Base-by-base conservation (phyloP, 768 basidiomycete genomes). In the Gymnopilus junonius region DNA sequence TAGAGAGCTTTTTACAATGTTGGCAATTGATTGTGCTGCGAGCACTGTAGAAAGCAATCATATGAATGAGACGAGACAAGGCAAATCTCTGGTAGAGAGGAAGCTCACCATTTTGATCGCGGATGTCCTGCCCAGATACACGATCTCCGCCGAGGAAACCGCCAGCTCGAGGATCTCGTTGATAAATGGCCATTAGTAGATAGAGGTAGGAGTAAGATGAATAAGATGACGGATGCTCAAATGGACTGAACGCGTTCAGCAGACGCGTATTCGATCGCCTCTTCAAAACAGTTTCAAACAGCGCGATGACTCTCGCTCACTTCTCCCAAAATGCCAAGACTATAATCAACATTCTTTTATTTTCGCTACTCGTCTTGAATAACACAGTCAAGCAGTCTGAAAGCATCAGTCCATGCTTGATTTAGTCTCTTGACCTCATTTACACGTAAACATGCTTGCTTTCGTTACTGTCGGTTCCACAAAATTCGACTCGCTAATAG, bases 1-100 rank as follows among this genome's bases (percentile, higher is more conserved):
- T 59, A 99, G 74, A 27, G 94, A 97, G 70, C 93, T 97, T 85
- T 96, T 97, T 40, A 99, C 89, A 70, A 99, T 91, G 77, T 99
- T 99, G 62, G 97, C 95, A 72, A 99, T 97, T 6, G 97, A 90
- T 73, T 93, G 90, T 48, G 96, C 97, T 46, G 97, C 97, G 71
- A 94, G 86, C 70, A 99, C 97, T 97, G 76, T 34, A 43, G 23
- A 43, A n/a, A 29, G 21, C 21, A 55, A 63, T 67, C 43, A 69
- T 60, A n/a, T 46, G 27, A 31, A 66, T 59, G 54, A 67, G 63
- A 63, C 51, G 54, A 67, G 63, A 63, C 51, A 58, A 53, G 56
- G 50, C 34, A 31, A 58, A 63, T 37, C 55, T 39, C 12, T 50
- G 23, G 43, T 40, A 61, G 53, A 27, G 37, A 45, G 37, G 63